Base-by-base conservation (phyloP, 179 eudicot genomes). In the Camellia oleifera region DNA sequence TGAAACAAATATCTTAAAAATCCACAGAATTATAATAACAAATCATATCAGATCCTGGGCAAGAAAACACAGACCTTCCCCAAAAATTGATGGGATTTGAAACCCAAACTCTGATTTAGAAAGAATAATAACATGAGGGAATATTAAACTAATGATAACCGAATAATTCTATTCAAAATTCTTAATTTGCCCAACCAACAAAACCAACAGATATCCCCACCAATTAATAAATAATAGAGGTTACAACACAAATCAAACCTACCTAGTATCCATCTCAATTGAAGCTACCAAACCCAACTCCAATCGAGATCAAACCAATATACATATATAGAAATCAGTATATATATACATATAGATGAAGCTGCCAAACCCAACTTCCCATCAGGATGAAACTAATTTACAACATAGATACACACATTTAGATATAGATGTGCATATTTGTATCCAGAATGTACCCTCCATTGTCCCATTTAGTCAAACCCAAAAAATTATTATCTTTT, bases 221-320 rank as follows among this genome's bases (percentile, higher is more conserved):
- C 1, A 54, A 77, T 4, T 77, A 53, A 7, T 20, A 50, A 26
- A 54, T 9, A 53, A 14, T 68, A 64, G 12, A 20, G 14, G 48
- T 67, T 77, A 9, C 10, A 66, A 44, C 15, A 71, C 18, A 46
- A 79, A 77, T 79, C 81, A 79, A 79, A 79, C 69, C 61, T 62
- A 20, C 23, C 23, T 20, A 20, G 23, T 20, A 72, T 63, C 77
- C 62, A 50, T 72, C 69, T 26, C 42, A 20, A 68, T 6, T 9
- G 56, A 56, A 78, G 42, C 80, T 40, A 78, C 65, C 74, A 78
- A 77, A 17, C 50, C 64, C 80, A 54, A 67, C 23, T n/a, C 64
- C 52, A 18, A 64, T 5, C 67, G 40, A 20, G 40, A 4, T 56
- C 15, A 13, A 9, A 2, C 10, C 10, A 26, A 54, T 46, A 26